Evolutionary conservation across 805 yeast species (phyloP).

Genomic region (Spathaspora girioi): DNA sequence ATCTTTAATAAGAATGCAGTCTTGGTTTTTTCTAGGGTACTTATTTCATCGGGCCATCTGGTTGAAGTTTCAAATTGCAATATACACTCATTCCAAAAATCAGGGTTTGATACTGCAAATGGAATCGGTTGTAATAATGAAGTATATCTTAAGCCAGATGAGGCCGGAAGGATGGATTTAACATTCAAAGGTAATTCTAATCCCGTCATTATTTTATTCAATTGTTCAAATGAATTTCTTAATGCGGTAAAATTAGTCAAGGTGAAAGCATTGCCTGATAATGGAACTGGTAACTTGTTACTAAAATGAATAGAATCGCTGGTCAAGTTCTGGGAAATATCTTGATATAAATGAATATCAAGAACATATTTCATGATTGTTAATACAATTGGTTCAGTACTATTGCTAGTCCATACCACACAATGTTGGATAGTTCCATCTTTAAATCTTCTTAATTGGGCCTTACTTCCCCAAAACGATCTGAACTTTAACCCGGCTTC

Average conservation of each 20-base stretch:
- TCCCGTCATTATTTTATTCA: constrained; percentile 45
- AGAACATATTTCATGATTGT: constrained; percentile 64
- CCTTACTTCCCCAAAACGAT: constrained; percentile 83
- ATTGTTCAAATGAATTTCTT: constrained; percentile 44
- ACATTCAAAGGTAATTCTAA: constrained; percentile 65
- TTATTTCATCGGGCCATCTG: constrained; percentile 94
- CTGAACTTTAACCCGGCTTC: constrained; percentile 62
- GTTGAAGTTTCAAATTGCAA: constrained; percentile 84
- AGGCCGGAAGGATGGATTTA: constrained; percentile 68
- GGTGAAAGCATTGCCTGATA: constrained; percentile 47
- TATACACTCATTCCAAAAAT: constrained; percentile 75
- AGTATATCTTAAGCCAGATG: constrained; percentile 72
- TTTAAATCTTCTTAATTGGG: constrained; percentile 86
- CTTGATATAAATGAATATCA: constrained; percentile 56
- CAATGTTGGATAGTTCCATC: constrained; percentile 90
- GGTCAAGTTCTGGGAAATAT: constrained; percentile 30
- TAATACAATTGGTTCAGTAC: constrained; percentile 55
- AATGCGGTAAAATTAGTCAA: constrained; percentile 27
- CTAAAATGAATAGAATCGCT: constrained; percentile 45
- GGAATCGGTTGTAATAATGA: constrained; percentile 80
- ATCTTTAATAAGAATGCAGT: constrained; percentile 83
- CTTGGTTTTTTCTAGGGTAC: constrained; percentile 83
- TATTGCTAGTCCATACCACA: constrained; percentile 74
- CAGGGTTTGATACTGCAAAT: constrained; percentile 68
- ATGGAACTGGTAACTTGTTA: constrained; percentile 54